Evolutionary conservation across 225 moss, liverwort and hornwort genomes (phyloP).

Genomic region (Polytrichum commune): DNA sequence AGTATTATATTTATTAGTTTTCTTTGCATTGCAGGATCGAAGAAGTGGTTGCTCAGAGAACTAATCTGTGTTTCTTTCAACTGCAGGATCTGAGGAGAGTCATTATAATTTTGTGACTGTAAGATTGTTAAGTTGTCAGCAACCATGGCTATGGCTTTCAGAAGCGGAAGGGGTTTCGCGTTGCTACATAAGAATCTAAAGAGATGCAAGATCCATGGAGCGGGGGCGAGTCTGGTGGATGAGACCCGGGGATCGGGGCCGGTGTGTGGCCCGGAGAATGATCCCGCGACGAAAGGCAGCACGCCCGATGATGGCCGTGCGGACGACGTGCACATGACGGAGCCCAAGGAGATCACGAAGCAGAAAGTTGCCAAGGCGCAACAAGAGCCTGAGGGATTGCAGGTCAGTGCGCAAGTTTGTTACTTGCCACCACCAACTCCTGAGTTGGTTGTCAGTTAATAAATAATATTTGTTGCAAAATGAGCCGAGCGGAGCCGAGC

Average conservation of each 20-base stretch:
- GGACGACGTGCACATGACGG: constrained; percentile 41
- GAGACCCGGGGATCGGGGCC: constrained; percentile 75
- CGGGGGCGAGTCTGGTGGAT: constrained; percentile 25
- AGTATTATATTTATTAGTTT: too few relatives aligned
- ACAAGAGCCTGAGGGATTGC: constrained; percentile 71
- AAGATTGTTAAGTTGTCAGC: too few relatives aligned
- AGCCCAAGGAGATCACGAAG: constrained; percentile 85
- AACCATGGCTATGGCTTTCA: not conserved
- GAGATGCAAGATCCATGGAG: constrained; percentile 12
- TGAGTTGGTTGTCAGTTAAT: too few relatives aligned
- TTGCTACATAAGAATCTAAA: not conserved
- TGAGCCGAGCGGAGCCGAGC: too few relatives aligned
- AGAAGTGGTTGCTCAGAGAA: too few relatives aligned
- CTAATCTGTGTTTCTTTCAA: not conserved
- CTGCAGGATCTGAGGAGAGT: not conserved
- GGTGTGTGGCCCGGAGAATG: constrained; percentile 47
- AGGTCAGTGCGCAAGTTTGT: constrained; percentile 32
- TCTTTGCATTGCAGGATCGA: too few relatives aligned
- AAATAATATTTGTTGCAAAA: too few relatives aligned
- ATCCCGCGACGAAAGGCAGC: constrained; percentile 56
- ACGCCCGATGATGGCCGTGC: constrained; percentile 74
- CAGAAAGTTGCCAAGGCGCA: constrained; percentile 64
- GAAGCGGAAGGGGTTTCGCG: not conserved
- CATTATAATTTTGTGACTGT: too few relatives aligned
- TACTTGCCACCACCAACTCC: too few relatives aligned